Evolutionary conservation across 208 protist genomes (phyloP).

Genomic region (Spongospora subterranea): DNA sequence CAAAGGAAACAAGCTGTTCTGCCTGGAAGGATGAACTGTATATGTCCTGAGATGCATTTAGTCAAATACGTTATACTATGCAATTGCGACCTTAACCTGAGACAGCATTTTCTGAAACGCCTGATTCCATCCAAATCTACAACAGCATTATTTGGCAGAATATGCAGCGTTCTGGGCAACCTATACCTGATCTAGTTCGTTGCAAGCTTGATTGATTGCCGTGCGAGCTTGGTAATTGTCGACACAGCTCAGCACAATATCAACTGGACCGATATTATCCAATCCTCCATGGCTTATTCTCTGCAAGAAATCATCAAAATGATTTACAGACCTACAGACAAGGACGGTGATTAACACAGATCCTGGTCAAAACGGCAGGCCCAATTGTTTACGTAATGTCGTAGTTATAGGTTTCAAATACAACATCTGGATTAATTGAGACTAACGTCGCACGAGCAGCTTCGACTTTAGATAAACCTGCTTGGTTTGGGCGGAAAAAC

Average conservation of each 20-base stretch:
- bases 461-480: constrained; percentile 89
- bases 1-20: constrained; percentile 80
- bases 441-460: constrained; percentile 74
- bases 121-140: constrained; percentile 90
- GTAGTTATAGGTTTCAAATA: constrained; percentile 58
- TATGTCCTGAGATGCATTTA: constrained; percentile 81
- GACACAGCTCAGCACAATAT: constrained; percentile 91
- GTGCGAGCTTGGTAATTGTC: constrained; percentile 95
- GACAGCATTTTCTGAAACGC: constrained; percentile 93
- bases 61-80: background rate
- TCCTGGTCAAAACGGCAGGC: background rate
- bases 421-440: constrained; percentile 92
- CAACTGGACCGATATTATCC: constrained; percentile 73
- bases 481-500: constrained; percentile 89
- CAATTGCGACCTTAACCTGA: constrained; percentile 68
- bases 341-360: background rate
- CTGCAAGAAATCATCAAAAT: constrained; percentile 57
- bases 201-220: constrained; percentile 90
- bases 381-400: constrained; percentile 46
- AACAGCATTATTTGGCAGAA: background rate
- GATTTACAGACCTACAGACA: constrained; percentile 19
- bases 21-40: constrained; percentile 91
- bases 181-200: constrained; percentile 77
- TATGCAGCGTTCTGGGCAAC: background rate
- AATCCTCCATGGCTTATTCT: constrained; percentile 28